Base-by-base conservation (phyloP, 75 land plant genomes). In the Ceratopteris richardii region DNA sequence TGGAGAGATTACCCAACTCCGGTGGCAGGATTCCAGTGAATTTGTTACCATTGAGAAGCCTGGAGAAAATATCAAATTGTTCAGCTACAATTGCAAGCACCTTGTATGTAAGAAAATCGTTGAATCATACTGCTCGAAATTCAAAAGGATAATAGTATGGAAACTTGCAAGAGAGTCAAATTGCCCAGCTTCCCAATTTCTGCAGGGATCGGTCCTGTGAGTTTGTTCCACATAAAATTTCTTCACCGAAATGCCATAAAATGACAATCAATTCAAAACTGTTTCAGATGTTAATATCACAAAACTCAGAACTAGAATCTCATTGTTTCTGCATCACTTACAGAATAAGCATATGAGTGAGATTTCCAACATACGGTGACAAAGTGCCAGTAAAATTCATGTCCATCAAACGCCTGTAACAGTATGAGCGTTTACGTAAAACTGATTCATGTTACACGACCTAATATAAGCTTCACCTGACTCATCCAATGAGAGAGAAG, bases 11-110 rank as follows among this genome's bases (percentile, higher is more conserved):
- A n/a, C 96, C 96, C 23, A 90, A 55, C 54, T 82, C 86, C 18
- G 77, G 80, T 43, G 96, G 96, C 66, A 90, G 62, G 20, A 72
- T 20, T 44, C 96, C 96, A n/a, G 84, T 60, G 29, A 90, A 39
- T 1, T 70, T 33, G 64, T 90, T 90, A 31, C 96, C 96, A 68
- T 80, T 90, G 51, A 90, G 56, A 19, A 90, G 78, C 76, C 96
- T 90, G 77, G n/a, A n/a, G n/a, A n/a, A n/a, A n/a, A n/a, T 29
- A 76, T 40, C 42, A 40, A 40, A 40, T 14, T 40, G 42, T 14
- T 14, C 42, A 27, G 12, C 13, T 26, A 41, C n/a, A 39, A 11
- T 18, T n/a, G n/a, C n/a, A n/a, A n/a, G n/a, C n/a, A n/a, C n/a
- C n/a, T n/a, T n/a, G n/a, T n/a, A n/a, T n/a, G n/a, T n/a, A n/a